Percentiles rank a stretch among this genome's conserved stretches.
Conservation (phyloP, 345 rosid species). For the Euphorbia peplus region DNA sequence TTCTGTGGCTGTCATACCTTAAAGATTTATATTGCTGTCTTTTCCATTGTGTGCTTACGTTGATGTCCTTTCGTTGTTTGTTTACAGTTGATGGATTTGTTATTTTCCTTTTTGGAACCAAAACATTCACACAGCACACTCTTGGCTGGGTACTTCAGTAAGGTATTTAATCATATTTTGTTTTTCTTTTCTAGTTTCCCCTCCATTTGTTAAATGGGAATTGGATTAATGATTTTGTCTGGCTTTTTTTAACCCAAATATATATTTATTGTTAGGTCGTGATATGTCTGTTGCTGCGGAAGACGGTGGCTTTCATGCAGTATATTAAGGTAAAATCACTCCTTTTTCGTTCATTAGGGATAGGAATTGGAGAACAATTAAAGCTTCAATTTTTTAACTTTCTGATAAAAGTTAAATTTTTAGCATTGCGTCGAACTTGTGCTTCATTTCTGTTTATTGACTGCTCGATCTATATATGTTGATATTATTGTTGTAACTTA, state of each 20-base stretch:
- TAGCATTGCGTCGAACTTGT: background rate
- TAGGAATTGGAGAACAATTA: no score
- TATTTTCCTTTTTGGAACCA: conserved; percentile 79
- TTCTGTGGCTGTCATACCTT: conserved; percentile 10
- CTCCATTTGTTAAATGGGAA: background rate
- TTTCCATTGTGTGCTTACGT: conserved; percentile 6
- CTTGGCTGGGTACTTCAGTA: conserved; percentile 91
- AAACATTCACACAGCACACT: conserved; percentile 54
- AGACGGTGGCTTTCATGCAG: conserved; percentile 71
- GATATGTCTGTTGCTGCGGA: conserved; percentile 74
- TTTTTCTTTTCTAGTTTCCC: background rate
- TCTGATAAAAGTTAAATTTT: background rate
- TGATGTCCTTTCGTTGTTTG: conserved; percentile 21
- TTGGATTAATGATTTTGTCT: background rate
- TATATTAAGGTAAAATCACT: conserved; percentile 65
- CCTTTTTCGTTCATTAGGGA: background rate
- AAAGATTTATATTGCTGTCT: conserved; percentile 15
- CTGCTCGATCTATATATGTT: background rate
- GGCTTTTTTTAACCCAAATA: background rate
- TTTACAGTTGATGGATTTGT: conserved; percentile 77
- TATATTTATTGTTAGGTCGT: conserved; percentile 58
- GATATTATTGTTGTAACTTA: no score
- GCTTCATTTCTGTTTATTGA: background rate
- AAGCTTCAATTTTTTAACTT: no score
- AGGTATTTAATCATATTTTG: conserved; percentile 46